Evolutionary conservation across 75 land plant species (phyloP).

Genomic region (Pinus tabuliformis): DNA sequence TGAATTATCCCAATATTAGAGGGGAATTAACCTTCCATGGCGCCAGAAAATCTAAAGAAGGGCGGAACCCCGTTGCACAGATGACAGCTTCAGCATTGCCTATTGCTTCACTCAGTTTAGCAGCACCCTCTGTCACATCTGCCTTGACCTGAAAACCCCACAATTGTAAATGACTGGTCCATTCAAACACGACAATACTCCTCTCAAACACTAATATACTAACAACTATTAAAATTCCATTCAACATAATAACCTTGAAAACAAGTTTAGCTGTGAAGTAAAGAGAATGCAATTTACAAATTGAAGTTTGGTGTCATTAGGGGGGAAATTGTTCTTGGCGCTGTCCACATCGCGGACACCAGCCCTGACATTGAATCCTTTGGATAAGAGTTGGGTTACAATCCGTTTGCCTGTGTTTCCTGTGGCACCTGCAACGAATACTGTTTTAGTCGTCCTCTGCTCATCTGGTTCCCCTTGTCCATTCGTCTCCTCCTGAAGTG

Average conservation of each 20-base stretch:
- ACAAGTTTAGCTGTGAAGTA: neutral
- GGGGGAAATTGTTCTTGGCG: conserved; percentile 46
- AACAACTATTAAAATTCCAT: neutral
- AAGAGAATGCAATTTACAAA: neutral
- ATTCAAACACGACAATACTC: neutral
- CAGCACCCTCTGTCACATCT: conserved; percentile 81
- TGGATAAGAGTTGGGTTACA: conserved; percentile 64
- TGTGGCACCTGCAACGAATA: conserved; percentile 89
- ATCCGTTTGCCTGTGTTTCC: conserved; percentile 84
- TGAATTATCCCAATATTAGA: too few species aligned
- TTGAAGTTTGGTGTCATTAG: neutral
- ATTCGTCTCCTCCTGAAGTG: too few species aligned
- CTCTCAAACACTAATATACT: neutral
- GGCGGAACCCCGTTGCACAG: conserved; percentile 83
- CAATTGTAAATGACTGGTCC: neutral
- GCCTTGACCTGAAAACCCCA: conserved; percentile 58
- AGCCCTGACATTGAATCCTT: conserved; percentile 74
- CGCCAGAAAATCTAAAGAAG: conserved; percentile 67
- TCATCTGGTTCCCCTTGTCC: too few species aligned
- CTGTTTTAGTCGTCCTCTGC: neutral
- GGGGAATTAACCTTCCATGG: conserved; percentile 79
- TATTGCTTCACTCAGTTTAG: conserved; percentile 66
- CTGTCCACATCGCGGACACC: conserved; percentile 75
- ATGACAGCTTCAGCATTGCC: conserved; percentile 77
- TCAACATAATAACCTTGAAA: neutral